These are phyloP conservation scores for Russula griseocarnosa DNA, from an alignment of 768 basidiomycete genomes.

Conservation along the genomic window DNA sequence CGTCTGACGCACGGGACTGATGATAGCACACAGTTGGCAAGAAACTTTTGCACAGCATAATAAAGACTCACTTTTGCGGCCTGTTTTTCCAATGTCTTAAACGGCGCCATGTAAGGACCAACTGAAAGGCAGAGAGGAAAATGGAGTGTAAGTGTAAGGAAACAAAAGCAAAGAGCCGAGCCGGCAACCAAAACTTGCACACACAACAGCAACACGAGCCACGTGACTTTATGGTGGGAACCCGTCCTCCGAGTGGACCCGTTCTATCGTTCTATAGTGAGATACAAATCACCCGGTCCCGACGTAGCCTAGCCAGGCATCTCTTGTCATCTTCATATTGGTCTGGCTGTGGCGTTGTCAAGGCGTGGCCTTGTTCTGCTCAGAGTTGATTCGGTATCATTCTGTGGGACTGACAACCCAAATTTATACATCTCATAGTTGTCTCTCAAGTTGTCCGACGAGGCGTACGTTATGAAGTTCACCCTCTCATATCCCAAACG, in stretches of 20 bases:
- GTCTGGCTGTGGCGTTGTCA: neutral
- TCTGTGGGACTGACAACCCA: neutral
- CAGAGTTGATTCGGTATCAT: neutral
- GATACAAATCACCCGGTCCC: too few species aligned
- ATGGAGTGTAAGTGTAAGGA: neutral
- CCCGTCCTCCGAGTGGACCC: too few species aligned
- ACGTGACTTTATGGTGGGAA: neutral
- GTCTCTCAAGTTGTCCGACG: too few species aligned
- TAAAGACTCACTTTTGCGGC: constrained; percentile 4
- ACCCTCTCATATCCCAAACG: neutral
- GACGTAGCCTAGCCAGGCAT: too few species aligned
- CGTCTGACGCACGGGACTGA: constrained; percentile 23
- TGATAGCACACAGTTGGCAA: constrained; percentile 3
- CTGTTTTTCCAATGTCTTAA: constrained; percentile 8
- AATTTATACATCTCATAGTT: neutral
- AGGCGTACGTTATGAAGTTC: too few species aligned
- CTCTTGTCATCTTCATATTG: neutral
- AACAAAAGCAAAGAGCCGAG: neutral
- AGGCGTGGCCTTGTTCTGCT: neutral
- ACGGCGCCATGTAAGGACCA: constrained; percentile 7
- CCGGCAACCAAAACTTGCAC: neutral
- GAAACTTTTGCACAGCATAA: neutral
- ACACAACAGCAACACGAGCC: neutral
- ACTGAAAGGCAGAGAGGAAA: neutral
- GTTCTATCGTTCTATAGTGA: too few species aligned